These are phyloP conservation scores for Microcos paniculata DNA, from an alignment of 345 rosid genomes.

Conservation along the genomic window DNA sequence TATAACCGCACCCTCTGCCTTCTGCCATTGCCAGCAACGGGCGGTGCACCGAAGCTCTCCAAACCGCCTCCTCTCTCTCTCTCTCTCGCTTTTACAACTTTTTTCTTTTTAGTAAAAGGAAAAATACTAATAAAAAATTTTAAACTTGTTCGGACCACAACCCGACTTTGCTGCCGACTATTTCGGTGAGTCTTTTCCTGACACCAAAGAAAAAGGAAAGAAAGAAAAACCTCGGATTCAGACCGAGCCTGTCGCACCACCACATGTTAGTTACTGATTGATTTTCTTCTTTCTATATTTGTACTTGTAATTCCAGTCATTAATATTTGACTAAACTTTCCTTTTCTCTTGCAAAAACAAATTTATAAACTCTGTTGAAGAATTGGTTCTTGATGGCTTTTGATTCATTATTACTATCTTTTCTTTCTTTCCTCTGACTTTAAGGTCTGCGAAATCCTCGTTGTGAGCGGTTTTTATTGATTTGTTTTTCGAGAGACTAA, in stretches of 20 bases:
- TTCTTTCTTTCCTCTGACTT: slow-evolving; percentile 5
- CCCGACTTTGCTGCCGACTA: slow-evolving; percentile 7
- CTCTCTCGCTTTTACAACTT: no score
- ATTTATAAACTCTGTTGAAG: neutral
- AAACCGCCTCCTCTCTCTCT: neutral
- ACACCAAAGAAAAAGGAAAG: neutral
- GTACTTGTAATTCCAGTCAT: neutral
- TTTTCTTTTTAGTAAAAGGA: neutral
- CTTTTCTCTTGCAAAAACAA: neutral
- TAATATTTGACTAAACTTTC: neutral
- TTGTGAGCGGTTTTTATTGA: slow-evolving; percentile 14
- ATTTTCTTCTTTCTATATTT: no score
- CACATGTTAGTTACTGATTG: slow-evolving; percentile 3
- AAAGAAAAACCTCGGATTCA: slow-evolving; percentile 8
- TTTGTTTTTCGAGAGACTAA: slow-evolving; percentile 13
- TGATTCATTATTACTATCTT: slow-evolving; percentile 5
- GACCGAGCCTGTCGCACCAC: slow-evolving; percentile 16
- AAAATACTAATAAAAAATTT: neutral
- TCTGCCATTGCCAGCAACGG: neutral
- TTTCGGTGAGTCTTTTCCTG: neutral
- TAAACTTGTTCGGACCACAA: neutral
- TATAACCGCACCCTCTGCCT: neutral
- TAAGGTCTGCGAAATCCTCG: neutral
- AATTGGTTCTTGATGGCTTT: slow-evolving; percentile 2
- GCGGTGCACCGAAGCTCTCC: neutral